Percentiles rank a stretch among this genome's conserved stretches.
Conservation (phyloP, 257 asterid genomes). For the Marsdenia floribunda region DNA sequence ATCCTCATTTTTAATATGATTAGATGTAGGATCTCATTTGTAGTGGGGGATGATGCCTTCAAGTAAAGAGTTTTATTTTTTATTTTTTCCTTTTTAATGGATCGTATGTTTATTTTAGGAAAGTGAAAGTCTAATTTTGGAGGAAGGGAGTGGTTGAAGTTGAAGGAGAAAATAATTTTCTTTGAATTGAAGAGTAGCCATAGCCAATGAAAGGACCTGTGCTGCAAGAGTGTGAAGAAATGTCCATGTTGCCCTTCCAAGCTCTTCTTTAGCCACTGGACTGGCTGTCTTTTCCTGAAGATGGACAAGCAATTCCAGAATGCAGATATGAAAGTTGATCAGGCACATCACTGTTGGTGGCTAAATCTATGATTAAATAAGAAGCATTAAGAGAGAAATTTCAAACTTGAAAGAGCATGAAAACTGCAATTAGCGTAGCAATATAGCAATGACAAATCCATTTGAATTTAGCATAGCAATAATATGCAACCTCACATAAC, state of each 20-base stretch:
- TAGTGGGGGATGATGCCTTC: no score
- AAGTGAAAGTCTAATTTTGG: no score
- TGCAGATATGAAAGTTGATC: not conserved
- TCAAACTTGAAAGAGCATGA: not conserved
- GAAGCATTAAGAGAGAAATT: not conserved
- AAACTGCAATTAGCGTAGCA: not conserved
- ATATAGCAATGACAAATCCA: not conserved
- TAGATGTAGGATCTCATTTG: no score
- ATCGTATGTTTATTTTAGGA: no score
- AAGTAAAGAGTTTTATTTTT: no score
- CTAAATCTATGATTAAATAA: not conserved
- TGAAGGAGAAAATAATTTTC: not conserved
- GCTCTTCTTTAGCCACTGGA: slow-evolving; percentile 80
- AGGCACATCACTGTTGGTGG: not conserved
- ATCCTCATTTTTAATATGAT: no score
- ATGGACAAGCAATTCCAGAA: slow-evolving; percentile 7
- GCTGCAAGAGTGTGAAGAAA: slow-evolving; percentile 95
- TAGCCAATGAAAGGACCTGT: slow-evolving; percentile 47
- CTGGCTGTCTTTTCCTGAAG: slow-evolving; percentile 44
- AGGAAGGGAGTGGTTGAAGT: no score
- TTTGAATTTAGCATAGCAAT: not conserved
- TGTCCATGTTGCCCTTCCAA: slow-evolving; percentile 97
- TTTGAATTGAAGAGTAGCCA: not conserved
- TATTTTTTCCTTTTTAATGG: no score
- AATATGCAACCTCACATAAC: not conserved